Evolutionary conservation across 2,329 filamentous ascomycete genomes (phyloP).

Genomic region (Xylaria sp.): DNA sequence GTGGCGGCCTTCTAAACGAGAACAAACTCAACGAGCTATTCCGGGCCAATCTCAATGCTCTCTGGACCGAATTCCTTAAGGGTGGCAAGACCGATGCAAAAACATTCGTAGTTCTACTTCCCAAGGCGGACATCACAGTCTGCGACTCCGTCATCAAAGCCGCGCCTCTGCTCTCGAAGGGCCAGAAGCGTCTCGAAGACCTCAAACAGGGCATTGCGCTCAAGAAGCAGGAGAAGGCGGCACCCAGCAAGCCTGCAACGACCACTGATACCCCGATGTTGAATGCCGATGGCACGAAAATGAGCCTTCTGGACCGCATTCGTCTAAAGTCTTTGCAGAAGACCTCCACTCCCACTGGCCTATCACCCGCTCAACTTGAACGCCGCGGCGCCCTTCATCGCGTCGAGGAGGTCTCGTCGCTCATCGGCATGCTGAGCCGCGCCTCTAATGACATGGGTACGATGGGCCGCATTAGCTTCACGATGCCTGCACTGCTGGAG

Average conservation of each 20-base stretch:
- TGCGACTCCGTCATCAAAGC: conserved; percentile 49
- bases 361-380: conserved; percentile 50
- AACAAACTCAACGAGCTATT: conserved; percentile 51
- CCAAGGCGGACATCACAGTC: conserved; percentile 47
- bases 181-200: conserved; percentile 63
- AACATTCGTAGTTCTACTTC: conserved; percentile 52
- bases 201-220: conserved; percentile 57
- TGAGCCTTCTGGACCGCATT: conserved; percentile 70
- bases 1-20: conserved; percentile 42
- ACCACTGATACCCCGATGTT: conserved; percentile 28
- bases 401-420: conserved; percentile 61
- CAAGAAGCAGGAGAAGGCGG: conserved; percentile 45
- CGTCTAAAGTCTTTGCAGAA: conserved; percentile 61
- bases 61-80: conserved; percentile 37
- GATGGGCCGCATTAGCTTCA: conserved; percentile 58
- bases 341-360: conserved; percentile 39
- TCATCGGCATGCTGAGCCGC: conserved; percentile 61
- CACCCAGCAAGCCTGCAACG: conserved; percentile 29
- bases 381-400: conserved; percentile 62
- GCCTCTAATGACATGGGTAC: conserved; percentile 37
- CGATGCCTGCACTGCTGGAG: conserved; percentile 56
- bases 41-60: conserved; percentile 42
- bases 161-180: conserved; percentile 57
- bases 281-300: conserved; percentile 46
- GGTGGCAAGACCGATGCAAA: conserved; percentile 31